Evolutionary conservation across 371 early-diverging fungal species (phyloP).

Genomic region (Gilbertella persicaria): DNA sequence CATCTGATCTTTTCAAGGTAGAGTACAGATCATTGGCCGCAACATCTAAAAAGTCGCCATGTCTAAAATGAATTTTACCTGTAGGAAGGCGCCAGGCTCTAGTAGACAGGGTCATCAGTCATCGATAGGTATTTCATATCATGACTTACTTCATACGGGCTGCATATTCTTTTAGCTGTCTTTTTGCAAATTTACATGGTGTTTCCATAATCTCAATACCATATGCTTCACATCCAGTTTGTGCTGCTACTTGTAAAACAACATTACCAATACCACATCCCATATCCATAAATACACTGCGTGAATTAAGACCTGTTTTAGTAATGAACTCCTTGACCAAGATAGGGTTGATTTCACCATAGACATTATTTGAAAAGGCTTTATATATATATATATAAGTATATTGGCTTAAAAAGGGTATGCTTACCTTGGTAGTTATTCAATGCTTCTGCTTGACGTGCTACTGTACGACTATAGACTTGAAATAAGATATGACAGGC

Average conservation of each 20-base stretch:
- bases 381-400: conserved; percentile 6
- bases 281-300: conserved; percentile 87
- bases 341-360: conserved; percentile 91
- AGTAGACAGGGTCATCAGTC: neutral
- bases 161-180: conserved; percentile 83
- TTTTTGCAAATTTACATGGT: conserved; percentile 78
- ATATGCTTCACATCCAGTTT: conserved; percentile 79
- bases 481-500: conserved; percentile 87
- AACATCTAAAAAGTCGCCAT: conserved; percentile 76
- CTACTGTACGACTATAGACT: conserved; percentile 86
- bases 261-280: conserved; percentile 97
- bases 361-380: conserved; percentile 94
- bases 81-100: conserved; percentile 68
- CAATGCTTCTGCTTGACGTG: conserved; percentile 79
- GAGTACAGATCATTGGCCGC: conserved; percentile 57
- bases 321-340: conserved; percentile 85
- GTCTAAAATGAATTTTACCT: conserved; percentile 66
- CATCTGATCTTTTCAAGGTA: conserved; percentile 81
- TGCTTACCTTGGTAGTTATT: conserved; percentile 79
- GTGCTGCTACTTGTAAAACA: conserved; percentile 91
- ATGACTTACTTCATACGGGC: conserved; percentile 72
- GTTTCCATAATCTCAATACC: conserved; percentile 95
- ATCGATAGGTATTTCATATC: neutral
- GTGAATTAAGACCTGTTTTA: conserved; percentile 63
- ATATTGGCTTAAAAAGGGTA: neutral